Percentiles rank a stretch among this genome's conserved stretches.
phyloP scores from a whole-genome alignment of 2,329 filamentous ascomycete genomes.

The Epichloe festucae region DNA sequence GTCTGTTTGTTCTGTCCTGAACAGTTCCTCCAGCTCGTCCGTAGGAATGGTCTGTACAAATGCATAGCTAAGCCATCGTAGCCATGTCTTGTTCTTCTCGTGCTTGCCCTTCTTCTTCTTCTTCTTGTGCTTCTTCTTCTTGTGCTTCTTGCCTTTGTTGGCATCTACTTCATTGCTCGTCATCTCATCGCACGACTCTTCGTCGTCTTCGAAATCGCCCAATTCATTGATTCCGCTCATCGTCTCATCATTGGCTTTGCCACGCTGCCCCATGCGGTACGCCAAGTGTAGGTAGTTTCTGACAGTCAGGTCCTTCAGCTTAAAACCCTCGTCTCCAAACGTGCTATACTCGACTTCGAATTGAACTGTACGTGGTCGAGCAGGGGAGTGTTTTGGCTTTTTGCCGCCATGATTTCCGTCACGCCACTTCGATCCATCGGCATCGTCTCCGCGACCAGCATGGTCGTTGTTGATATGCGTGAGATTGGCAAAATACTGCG shows the following conservation, averaged over 20 bases:
- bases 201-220: constrained; percentile 15
- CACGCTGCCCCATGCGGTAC: constrained; percentile 50
- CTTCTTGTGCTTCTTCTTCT: constrained; percentile 17
- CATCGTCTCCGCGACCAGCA: constrained; percentile 14
- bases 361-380: constrained; percentile 49
- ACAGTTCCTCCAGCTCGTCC: constrained; percentile 46
- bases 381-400: constrained; percentile 34
- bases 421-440: constrained; percentile 39
- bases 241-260: constrained; percentile 5
- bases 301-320: constrained; percentile 72
- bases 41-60: constrained; percentile 63
- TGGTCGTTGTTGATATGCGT: constrained; percentile 69
- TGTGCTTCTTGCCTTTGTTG: constrained; percentile 33
- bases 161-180: constrained; percentile 15
- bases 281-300: constrained; percentile 69
- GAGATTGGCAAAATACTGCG: constrained; percentile 90
- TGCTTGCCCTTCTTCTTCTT: constrained; percentile 39
- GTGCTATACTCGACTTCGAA: constrained; percentile 85
- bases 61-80: constrained; percentile 62
- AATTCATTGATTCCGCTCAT: constrained; percentile 14
- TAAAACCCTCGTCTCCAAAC: constrained; percentile 60
- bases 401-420: constrained; percentile 51
- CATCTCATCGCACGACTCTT: constrained; percentile 13
- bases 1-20: not conserved
- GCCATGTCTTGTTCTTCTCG: constrained; percentile 56